Conservation (phyloP, 805 yeast genomes). For the Blastobotrys terrestris region DNA sequence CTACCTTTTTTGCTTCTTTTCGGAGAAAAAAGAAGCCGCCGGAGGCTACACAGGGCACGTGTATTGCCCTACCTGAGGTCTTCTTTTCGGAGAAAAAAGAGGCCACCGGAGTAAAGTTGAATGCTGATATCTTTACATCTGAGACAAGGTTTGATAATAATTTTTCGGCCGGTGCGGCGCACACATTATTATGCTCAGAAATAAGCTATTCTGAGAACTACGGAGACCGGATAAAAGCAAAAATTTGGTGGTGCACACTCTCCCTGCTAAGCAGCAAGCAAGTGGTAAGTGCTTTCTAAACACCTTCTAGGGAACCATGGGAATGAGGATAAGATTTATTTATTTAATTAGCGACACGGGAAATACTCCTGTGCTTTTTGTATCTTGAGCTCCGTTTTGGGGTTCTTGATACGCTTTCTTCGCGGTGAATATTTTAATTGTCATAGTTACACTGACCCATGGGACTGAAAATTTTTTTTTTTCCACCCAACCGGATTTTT, state of each 20-base stretch:
- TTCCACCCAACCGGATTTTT: not conserved
- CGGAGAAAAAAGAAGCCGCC: too few species aligned
- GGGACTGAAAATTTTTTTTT: not conserved
- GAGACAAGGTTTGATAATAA: too few species aligned
- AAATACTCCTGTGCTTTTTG: conserved; percentile 1
- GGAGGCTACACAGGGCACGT: too few species aligned
- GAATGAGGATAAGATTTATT: conserved; percentile 5
- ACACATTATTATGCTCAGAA: not conserved
- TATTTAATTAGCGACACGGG: conserved; percentile 10
- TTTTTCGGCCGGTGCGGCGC: not conserved
- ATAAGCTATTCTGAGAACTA: not conserved
- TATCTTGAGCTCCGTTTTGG: conserved; percentile 12
- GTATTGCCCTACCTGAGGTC: too few species aligned
- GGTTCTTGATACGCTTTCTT: not conserved
- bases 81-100: too few species aligned
- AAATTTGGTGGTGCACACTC: not conserved
- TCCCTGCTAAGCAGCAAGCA: not conserved
- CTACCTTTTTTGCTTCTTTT: too few species aligned
- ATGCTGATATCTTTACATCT: too few species aligned
- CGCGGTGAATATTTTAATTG: conserved; percentile 15
- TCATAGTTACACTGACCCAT: conserved; percentile 23
- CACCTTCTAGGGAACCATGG: not conserved
- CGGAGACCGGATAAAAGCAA: not conserved
- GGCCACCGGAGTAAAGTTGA: too few species aligned
- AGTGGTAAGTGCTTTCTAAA: not conserved